A percentile compares a stretch with the other conserved stretches of the same genome.
phyloP scores from a whole-genome alignment of 2,329 filamentous ascomycete species.

The Lomentospora prolificans region DNA sequence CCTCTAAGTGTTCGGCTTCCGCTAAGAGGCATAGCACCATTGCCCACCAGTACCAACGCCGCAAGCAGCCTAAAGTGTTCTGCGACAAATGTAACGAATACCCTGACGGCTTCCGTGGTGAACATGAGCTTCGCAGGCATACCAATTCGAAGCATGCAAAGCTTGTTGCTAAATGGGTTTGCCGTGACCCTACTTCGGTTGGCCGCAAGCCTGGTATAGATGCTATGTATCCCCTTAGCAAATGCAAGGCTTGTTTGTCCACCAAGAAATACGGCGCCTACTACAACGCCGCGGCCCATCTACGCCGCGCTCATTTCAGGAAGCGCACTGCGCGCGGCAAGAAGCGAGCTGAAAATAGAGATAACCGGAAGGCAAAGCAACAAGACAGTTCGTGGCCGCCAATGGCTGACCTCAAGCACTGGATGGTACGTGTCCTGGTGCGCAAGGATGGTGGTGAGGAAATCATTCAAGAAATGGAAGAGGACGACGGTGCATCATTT shows the following conservation, averaged over 20 bases:
- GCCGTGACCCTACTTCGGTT: conserved; percentile 36
- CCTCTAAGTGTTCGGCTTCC: conserved; percentile 5
- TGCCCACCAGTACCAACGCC: conserved; percentile 41
- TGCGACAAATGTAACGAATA: conserved; percentile 63
- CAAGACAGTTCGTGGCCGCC: conserved; percentile 33
- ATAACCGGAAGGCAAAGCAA: conserved; percentile 13
- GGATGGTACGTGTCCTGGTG: conserved; percentile 46
- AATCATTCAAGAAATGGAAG: background rate
- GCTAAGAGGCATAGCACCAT: conserved; percentile 24
- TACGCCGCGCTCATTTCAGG: conserved; percentile 81
- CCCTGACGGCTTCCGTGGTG: conserved; percentile 72
- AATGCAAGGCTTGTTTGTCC: conserved; percentile 74
- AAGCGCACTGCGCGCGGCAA: conserved; percentile 38
- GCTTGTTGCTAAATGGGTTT: conserved; percentile 46
- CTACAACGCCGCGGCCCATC: conserved; percentile 89
- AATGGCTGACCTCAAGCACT: conserved; percentile 48
- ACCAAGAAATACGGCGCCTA: conserved; percentile 80
- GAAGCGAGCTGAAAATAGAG: conserved; percentile 20
- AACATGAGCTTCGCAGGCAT: conserved; percentile 70
- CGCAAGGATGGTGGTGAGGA: conserved; percentile 10
- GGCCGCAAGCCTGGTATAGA: background rate
- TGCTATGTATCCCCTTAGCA: conserved; percentile 36
- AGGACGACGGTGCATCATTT: background rate
- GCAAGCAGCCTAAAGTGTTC: conserved; percentile 60
- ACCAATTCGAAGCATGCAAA: conserved; percentile 53